These are phyloP conservation scores for Cichorium intybus DNA, from an alignment of 140 eudicot species.

Conservation along the genomic window DNA sequence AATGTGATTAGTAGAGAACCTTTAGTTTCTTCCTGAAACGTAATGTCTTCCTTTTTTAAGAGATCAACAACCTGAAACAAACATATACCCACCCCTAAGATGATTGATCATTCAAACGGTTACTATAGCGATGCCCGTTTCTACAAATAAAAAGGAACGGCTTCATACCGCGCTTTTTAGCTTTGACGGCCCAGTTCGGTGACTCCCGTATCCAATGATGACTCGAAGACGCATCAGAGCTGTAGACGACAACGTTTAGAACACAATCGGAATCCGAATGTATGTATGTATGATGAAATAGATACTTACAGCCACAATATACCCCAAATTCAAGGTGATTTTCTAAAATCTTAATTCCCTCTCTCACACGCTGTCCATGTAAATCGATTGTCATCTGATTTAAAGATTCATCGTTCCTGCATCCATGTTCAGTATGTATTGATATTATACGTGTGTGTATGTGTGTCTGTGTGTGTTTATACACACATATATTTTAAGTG, in stretches of 20 bases:
- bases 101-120: no score
- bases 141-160: no score
- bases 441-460: no score
- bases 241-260: not conserved
- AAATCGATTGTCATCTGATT: conserved; percentile 62
- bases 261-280: not conserved
- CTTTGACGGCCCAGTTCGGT: conserved; percentile 61
- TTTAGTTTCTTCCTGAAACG: conserved; percentile 54
- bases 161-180: conserved; percentile 60
- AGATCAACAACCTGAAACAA: conserved; percentile 61
- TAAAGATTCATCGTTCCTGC: conserved; percentile 58
- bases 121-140: no score
- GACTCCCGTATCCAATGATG: conserved; percentile 70
- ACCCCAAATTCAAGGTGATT: conserved; percentile 71
- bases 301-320: conserved; percentile 56
- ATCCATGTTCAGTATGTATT: no score
- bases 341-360: conserved; percentile 58
- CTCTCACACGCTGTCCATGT: conserved; percentile 76
- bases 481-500: no score
- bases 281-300: no score
- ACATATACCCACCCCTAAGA: no score
- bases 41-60: conserved; percentile 49
- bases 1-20: conserved; percentile 60
- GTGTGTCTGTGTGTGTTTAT: no score
- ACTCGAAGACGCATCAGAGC: conserved; percentile 60